phyloP scores from a whole-genome alignment of 306 rosid genomes.

The Acacia crassicarpa region DNA sequence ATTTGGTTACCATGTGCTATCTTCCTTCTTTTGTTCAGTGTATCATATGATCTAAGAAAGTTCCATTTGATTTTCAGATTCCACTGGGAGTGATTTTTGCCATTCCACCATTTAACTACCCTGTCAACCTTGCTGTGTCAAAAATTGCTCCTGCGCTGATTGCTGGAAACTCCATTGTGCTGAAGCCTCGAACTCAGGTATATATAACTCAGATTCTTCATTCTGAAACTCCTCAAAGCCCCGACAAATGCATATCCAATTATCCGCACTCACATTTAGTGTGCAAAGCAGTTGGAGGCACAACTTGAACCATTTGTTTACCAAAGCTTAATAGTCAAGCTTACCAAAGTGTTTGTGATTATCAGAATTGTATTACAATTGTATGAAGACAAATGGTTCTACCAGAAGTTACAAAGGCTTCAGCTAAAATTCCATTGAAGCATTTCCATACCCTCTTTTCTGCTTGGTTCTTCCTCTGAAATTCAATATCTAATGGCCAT shows the following conservation, averaged over 20 bases:
- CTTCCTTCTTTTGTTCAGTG: constrained; percentile 9
- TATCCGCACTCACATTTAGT: neutral
- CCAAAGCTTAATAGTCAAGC: neutral
- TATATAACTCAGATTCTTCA: neutral
- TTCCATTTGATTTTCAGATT: constrained; percentile 57
- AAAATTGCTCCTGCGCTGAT: constrained; percentile 95
- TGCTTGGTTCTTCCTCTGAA: constrained; percentile 1
- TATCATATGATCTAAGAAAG: constrained; percentile 23
- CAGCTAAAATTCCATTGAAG: neutral
- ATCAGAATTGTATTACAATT: neutral
- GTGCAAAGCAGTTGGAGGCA: neutral
- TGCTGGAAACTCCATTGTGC: constrained; percentile 96
- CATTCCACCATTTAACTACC: constrained; percentile 96
- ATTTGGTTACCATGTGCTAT: neutral
- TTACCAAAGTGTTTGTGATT: neutral
- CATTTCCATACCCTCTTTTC: neutral
- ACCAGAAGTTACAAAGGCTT: neutral
- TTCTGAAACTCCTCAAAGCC: neutral
- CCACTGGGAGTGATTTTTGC: constrained; percentile 95
- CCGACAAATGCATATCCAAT: neutral
- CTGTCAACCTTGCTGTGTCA: constrained; percentile 96
- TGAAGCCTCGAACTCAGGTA: constrained; percentile 99
- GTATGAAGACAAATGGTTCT: neutral
- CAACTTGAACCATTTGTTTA: neutral
- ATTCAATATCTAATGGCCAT: neutral